A percentile compares a stretch with the other conserved stretches of the same genome.
These are phyloP conservation scores for Musa troglodytarum DNA, from an alignment of 176 grass and related monocot species.

Conservation along the genomic window DNA sequence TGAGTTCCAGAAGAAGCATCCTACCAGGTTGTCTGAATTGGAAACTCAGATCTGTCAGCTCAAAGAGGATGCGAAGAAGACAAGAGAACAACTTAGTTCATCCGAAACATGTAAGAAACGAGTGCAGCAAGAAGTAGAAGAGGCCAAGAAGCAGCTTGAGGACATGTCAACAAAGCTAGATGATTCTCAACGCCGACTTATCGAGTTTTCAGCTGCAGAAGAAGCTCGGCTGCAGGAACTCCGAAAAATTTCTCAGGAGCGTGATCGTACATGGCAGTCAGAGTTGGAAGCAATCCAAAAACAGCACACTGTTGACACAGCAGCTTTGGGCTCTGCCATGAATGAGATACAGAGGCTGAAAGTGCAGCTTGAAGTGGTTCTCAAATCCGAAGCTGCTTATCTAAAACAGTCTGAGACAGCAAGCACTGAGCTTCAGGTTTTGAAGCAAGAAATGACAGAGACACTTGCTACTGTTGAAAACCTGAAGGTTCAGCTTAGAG, in stretches of 20 bases:
- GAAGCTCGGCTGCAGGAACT: slow-evolving; percentile 69
- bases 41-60: slow-evolving; percentile 60
- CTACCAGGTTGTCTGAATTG: slow-evolving; percentile 71
- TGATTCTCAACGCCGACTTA: slow-evolving; percentile 46
- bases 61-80: slow-evolving; percentile 86
- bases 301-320: slow-evolving; percentile 56
- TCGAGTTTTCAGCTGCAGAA: slow-evolving; percentile 47
- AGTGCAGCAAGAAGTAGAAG: slow-evolving; percentile 62
- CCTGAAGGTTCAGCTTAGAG: slow-evolving; percentile 41
- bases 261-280: slow-evolving; percentile 61
- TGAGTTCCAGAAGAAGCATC: slow-evolving; percentile 68
- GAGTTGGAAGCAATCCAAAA: slow-evolving; percentile 73
- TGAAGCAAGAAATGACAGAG: slow-evolving; percentile 66
- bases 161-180: slow-evolving; percentile 38
- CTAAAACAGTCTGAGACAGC: slow-evolving; percentile 38
- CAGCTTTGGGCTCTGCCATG: slow-evolving; percentile 39
- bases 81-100: slow-evolving; percentile 63
- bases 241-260: slow-evolving; percentile 71
- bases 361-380: slow-evolving; percentile 44
- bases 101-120: slow-evolving; percentile 57
- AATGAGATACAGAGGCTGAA: slow-evolving; percentile 72
- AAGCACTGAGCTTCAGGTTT: slow-evolving; percentile 38
- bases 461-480: slow-evolving; percentile 47
- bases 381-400: slow-evolving; percentile 34
- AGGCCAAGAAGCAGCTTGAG: slow-evolving; percentile 54